A percentile compares a stretch with the other conserved stretches of the same genome.
phyloP scores from a whole-genome alignment of 257 asterid species.

The Nicotiana otophora region DNA sequence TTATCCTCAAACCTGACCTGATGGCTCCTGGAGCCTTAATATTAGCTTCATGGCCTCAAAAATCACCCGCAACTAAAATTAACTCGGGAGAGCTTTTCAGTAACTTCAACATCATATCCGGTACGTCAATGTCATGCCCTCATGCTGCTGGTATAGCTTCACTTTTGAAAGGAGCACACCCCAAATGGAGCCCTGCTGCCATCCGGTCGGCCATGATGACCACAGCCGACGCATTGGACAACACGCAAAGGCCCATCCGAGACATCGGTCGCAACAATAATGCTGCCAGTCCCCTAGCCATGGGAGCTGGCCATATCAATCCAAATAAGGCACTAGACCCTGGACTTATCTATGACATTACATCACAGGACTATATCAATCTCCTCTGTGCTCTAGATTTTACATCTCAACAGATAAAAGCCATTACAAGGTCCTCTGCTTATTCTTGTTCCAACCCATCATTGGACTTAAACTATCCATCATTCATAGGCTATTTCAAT shows the following conservation, averaged over 20 bases:
- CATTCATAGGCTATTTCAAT: slow-evolving; percentile 53
- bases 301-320: slow-evolving; percentile 70
- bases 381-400: slow-evolving; percentile 51
- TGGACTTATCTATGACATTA: slow-evolving; percentile 53
- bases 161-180: slow-evolving; percentile 44
- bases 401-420: slow-evolving; percentile 32
- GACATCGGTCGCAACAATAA: slow-evolving; percentile 33
- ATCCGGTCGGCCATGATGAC: slow-evolving; percentile 78
- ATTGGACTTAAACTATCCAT: slow-evolving; percentile 68
- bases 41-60: slow-evolving; percentile 58
- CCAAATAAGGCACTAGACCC: slow-evolving; percentile 70
- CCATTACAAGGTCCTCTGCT: slow-evolving; percentile 38
- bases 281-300: slow-evolving; percentile 48
- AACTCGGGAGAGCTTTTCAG: slow-evolving; percentile 27
- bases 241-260: slow-evolving; percentile 32
- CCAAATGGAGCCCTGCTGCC: slow-evolving; percentile 67
- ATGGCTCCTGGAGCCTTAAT: slow-evolving; percentile 61
- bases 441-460: slow-evolving; percentile 49
- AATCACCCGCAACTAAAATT: background rate
- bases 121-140: slow-evolving; percentile 84
- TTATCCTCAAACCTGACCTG: slow-evolving; percentile 55
- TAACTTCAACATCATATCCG: slow-evolving; percentile 50
- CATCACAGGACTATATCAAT: slow-evolving; percentile 33
- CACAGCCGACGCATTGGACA: slow-evolving; percentile 43
- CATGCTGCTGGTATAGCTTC: slow-evolving; percentile 67